Base-by-base conservation (phyloP, 176 grass and related monocot species). In the Elaeis guineensis region DNA sequence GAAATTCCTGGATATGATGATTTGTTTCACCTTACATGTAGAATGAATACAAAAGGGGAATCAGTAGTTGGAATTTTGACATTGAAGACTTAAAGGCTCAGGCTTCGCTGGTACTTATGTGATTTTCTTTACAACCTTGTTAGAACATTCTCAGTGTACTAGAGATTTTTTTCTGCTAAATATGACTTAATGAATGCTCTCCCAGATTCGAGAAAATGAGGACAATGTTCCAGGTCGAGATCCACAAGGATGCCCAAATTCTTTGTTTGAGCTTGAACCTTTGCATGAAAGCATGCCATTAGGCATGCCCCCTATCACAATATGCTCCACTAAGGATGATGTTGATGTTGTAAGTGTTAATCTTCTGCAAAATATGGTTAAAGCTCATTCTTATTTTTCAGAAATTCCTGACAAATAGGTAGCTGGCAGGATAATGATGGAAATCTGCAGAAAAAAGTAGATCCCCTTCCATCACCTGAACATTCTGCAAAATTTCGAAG, bases 1-100 rank as follows among this genome's bases (percentile, higher is more conserved):
- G 35, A 44, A 44, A 14, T 14, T 44, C 35, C 35, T 44, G 2
- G 35, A 44, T 14, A 12, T 44, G 35, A 44, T 12, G 2, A 44
- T 44, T 44, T 14, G 17, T 20, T 55, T 68, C 12, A 55, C 25
- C 21, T 68, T 15, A 68, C 55, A n/a, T 11, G 17, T 80, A 98
- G 93, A 86, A 74, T 69, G 87, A 98, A 83, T 98, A 98, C 50
- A 98, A 92, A 75, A 82, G 87, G 65, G 93, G 93, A 69, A 92
- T 98, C 64, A 98, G 93, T 60, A 67, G 87, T 61, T 98, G 93
- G 93, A 98, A 83, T 59, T 98, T 98, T 51, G 84, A 98, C 57
- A 68, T 92, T 16, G 93, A 98, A 50, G 93, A 98, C 61, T 60
- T 98, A 62, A 98, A 83, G 69, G 77, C 84, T 78, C 93, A 89